Evolutionary conservation across 805 yeast species (phyloP), one percentile per base, ranked within the genome.

Genomic region (Hanseniaspora jakobsenii): DNA sequence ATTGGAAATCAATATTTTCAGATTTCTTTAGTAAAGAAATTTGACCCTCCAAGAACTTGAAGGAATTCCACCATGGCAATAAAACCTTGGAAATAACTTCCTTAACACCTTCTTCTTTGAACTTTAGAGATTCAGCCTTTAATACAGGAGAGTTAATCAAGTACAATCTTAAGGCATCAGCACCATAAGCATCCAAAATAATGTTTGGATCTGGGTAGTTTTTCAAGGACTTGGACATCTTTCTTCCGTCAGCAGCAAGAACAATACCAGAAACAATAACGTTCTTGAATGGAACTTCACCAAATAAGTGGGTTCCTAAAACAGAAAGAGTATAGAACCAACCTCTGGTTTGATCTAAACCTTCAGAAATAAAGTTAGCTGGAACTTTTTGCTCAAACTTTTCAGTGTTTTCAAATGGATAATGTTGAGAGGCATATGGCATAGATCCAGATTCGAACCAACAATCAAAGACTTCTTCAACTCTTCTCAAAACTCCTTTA

Each of bases 401-500:
- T 13, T 83, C 86, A 60, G 75, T 66, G 59, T 75, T 74, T 66
- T 89, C 95, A 62, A 91, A 91, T 53, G 99, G 99, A 62, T 87
- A 91, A 64, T 91, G 99, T 61, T 81, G 79, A 31, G 94, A 81
- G 44, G 96, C 97, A 55, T 81, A 91, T 50, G 99, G 98, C 99
- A 91, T 91, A 41, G 95, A 80, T 53, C 99, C 99, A 16, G 95
- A 85, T 70, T 91, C 99, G 60, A 91, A 91, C 99, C 99, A 91
- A 71, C 99, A 91, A 69, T 91, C 99, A 60, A 91, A 91, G 37
- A 91, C 99, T 66, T 91, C 97, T 61, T 89, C 97, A 49, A 91
- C 73, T 72, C 99, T 81, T 62, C 67, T 81, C 65, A 91, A 74
- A 18, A 60, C 68, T 53, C 96, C 95, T 62, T 86, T 86, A 55